Base-by-base conservation (phyloP, 306 rosid species). In the Trifolium dubium region DNA sequence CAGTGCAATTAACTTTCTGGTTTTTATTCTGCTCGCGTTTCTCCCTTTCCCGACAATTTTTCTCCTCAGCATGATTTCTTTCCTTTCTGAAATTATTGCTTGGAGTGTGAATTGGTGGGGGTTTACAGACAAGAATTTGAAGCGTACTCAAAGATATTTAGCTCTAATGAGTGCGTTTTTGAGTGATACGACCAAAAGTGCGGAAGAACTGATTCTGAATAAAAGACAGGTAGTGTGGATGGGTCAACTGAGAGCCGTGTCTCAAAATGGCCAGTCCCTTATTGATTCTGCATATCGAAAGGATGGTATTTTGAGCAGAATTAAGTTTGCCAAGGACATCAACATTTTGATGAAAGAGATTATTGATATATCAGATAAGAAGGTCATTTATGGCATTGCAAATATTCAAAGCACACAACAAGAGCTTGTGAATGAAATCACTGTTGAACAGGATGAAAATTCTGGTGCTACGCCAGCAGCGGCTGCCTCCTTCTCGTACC, bases 161-260 rank as follows among this genome's bases (percentile, higher is more conserved):
- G 30, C 0, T 18, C 23, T 74, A 14, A 74, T 80, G 65, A 0
- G 0, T 59, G 75, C 41, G 0, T 39, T 79, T 15, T 3, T 59
- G 4, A 8, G 3, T 1, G 79, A 79, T 5, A 19, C 32, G 23
- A 6, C 10, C 2, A 23, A n/a, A 54, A 14, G 23, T 37, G 70
- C 14, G 4, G 7, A 47, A 47, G 53, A 2, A 8, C 18, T 5
- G 8, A 14, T 10, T 44, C 49, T 47, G 10, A 67, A 43, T 13
- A 19, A 69, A 40, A 74, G 67, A 53, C 76, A 75, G 76, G 17
- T 6, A 19, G 66, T 61, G 19, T 77, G 82, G 77, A 6, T 56
- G 35, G 6, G 41, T n/a, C 77, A 83, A 56, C 12, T 79, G 9
- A 13, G 9, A 53, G 5, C 0, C 0, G 32, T 80, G 13, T 60